Conservation (phyloP, 2,329 filamentous ascomycete species). For the Pseudopithomyces chartarum region DNA sequence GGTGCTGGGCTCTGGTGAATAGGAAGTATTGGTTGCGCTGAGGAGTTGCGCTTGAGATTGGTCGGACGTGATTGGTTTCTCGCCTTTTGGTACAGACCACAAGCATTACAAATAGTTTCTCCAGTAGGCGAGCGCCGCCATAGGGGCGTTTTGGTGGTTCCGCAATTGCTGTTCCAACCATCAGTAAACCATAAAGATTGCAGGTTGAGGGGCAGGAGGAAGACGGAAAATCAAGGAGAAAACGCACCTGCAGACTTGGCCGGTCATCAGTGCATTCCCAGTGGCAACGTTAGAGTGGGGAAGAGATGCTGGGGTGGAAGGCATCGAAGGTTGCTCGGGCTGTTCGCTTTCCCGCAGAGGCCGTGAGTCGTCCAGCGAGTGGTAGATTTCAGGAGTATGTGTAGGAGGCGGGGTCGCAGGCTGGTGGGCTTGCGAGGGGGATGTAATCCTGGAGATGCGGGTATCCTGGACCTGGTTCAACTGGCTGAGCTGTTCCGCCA, state of each 20-base stretch:
- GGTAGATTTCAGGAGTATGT: constrained; percentile 41
- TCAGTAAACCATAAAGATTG: constrained; percentile 10
- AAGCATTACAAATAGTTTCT: constrained; percentile 96
- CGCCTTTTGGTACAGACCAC: constrained; percentile 91
- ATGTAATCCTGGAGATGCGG: constrained; percentile 23
- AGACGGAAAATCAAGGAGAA: neutral
- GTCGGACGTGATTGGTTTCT: constrained; percentile 89
- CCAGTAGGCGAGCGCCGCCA: constrained; percentile 94
- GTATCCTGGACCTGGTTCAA: constrained; percentile 51
- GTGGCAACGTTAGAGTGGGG: constrained; percentile 21
- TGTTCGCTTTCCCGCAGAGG: constrained; percentile 25
- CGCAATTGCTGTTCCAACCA: constrained; percentile 74
- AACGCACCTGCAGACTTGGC: constrained; percentile 74
- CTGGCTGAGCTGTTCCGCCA: constrained; percentile 52
- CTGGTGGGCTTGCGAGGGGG: constrained; percentile 24
- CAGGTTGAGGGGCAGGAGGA: neutral
- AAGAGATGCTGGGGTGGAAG: constrained; percentile 26
- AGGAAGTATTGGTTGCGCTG: constrained; percentile 34
- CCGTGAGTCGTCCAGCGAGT: constrained; percentile 47
- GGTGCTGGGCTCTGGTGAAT: constrained; percentile 49
- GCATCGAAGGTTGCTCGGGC: constrained; percentile 26
- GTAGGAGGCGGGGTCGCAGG: constrained; percentile 24
- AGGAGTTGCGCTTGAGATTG: constrained; percentile 79
- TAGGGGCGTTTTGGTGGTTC: constrained; percentile 88
- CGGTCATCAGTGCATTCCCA: constrained; percentile 52